Evolutionary conservation across 2,329 filamentous ascomycete genomes (phyloP).

Genomic region (Zarea fungicola): DNA sequence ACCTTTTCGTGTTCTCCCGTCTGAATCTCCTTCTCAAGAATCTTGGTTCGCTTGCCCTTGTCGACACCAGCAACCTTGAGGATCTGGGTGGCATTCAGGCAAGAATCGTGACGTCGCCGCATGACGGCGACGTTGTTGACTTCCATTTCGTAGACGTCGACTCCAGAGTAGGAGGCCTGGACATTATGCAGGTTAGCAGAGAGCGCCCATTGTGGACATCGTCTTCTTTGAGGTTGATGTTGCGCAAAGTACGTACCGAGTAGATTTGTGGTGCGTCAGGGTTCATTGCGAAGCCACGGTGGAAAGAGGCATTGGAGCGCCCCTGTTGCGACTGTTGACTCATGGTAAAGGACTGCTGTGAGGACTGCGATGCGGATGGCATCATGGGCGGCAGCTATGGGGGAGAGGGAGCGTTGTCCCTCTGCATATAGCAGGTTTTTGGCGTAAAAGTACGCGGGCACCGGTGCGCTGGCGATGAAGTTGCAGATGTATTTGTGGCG

Average conservation of each 20-base stretch:
- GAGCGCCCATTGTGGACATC: background rate
- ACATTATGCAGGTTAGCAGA: slow-evolving; percentile 6
- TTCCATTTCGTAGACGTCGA: slow-evolving; percentile 98
- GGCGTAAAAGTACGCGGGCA: background rate
- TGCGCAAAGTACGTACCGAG: slow-evolving; percentile 41
- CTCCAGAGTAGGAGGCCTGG: slow-evolving; percentile 85
- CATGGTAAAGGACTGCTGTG: slow-evolving; percentile 53
- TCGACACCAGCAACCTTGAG: slow-evolving; percentile 96
- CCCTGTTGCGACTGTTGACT: slow-evolving; percentile 47
- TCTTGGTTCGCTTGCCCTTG: slow-evolving; percentile 96
- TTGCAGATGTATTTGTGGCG: too few relatives aligned
- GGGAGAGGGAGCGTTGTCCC: background rate
- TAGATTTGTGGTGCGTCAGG: slow-evolving; percentile 54
- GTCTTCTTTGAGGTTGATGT: background rate
- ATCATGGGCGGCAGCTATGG: slow-evolving; percentile 15
- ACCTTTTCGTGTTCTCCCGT: slow-evolving; percentile 97
- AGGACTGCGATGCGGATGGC: slow-evolving; percentile 45
- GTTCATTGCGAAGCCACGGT: slow-evolving; percentile 28
- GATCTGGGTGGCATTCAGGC: slow-evolving; percentile 97
- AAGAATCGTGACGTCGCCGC: slow-evolving; percentile 90
- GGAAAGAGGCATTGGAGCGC: slow-evolving; percentile 30
- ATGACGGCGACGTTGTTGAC: slow-evolving; percentile 91
- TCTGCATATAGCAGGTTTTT: slow-evolving; percentile 5
- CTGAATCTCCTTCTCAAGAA: slow-evolving; percentile 95
- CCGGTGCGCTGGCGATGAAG: background rate